Percentiles rank a stretch among this genome's conserved stretches.
phyloP scores from a whole-genome alignment of 768 basidiomycete genomes.

The Rhizopogon sp. region DNA sequence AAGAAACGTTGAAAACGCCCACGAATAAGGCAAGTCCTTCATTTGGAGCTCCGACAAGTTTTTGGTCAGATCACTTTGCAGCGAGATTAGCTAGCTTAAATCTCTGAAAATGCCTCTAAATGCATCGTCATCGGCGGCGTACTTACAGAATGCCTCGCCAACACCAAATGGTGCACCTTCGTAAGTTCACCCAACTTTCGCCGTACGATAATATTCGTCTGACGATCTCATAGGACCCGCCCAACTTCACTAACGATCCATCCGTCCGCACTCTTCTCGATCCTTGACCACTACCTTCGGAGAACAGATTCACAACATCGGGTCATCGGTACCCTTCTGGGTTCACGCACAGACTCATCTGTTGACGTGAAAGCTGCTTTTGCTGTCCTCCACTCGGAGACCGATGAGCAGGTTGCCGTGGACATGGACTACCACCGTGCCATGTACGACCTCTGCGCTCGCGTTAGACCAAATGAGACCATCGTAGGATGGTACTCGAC shows the following conservation, averaged over 20 bases:
- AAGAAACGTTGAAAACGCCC: not conserved
- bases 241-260: slow-evolving; percentile 78
- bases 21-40: slow-evolving; percentile 1
- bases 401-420: slow-evolving; percentile 88
- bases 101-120: slow-evolving; percentile 40
- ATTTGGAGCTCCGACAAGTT: slow-evolving; percentile 28
- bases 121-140: slow-evolving; percentile 41
- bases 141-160: slow-evolving; percentile 31
- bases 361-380: slow-evolving; percentile 83
- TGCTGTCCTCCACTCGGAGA: slow-evolving; percentile 90
- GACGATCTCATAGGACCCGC: slow-evolving; percentile 44
- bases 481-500: slow-evolving; percentile 94
- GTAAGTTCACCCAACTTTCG: slow-evolving; percentile 22
- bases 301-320: slow-evolving; percentile 76
- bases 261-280: slow-evolving; percentile 89
- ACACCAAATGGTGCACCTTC: slow-evolving; percentile 24
- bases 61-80: slow-evolving; percentile 7
- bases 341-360: slow-evolving; percentile 61
- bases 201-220: not conserved
- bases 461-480: slow-evolving; percentile 68
- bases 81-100: not conserved
- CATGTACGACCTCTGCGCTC: slow-evolving; percentile 83
- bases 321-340: slow-evolving; percentile 94
- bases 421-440: slow-evolving; percentile 95
- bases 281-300: slow-evolving; percentile 95